Evolutionary conservation across 2,329 filamentous ascomycete genomes (phyloP), one percentile per base, ranked within the genome.

Genomic region (Metarhizium rileyi): DNA sequence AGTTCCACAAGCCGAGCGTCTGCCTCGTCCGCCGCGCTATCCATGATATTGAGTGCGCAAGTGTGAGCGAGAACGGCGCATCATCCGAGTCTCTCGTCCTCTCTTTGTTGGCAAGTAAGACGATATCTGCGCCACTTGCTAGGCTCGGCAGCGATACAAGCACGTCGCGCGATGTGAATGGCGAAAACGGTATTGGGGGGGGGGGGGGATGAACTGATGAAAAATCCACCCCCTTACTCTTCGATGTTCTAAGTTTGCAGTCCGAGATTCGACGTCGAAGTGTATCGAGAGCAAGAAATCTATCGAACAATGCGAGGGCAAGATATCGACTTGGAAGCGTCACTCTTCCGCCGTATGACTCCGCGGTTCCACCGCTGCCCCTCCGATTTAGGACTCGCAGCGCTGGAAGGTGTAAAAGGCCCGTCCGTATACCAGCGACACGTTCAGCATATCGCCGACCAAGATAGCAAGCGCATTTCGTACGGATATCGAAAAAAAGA

Each of bases 1-100:
- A 86, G 70, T 69, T 86, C 82, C 44, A 74, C 68, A 49, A 71
- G 64, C 46, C 82, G 79, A 54, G 72, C 69, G 57, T 81, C 76
- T 56, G 78, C 73, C 58, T 81, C 75, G 57, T 77, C 72, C 54
- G 64, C 66, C 51, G 66, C 66, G 49, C 66, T 63, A 54, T 69
- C 68, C 69, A 72, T 68, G 48, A 57, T 46, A 61, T 45, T 45
- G 38, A 25, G 20, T 40, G 18, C 12, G 46, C n/a, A 22, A 25
- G 16, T 27, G n/a, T 40, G 14, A 18, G 38, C 33, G n/a, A 30
- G 10, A 14, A 12, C 16, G 18, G 4, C n/a, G 16, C 46, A 51
- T 48, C 10, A 22, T 51, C 20, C n/a, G 26, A 7, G 16, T n/a
- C n/a, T n/a, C n/a, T n/a, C n/a, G n/a, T n/a, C n/a, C n/a, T n/a